Base-by-base conservation (phyloP, 78 protist species). In the Dictyostelium purpureum region DNA sequence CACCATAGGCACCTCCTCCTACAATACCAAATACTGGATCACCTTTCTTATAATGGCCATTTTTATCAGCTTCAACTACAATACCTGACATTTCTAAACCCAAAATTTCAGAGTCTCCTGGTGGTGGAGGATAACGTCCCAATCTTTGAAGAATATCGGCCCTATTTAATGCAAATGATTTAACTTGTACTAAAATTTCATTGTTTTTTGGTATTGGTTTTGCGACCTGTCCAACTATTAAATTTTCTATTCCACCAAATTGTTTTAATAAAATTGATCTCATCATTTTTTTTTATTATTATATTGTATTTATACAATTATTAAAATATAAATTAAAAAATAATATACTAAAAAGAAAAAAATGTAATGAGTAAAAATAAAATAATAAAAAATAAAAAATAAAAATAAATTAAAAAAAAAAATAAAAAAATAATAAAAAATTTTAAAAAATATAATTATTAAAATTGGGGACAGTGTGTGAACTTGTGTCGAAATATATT, bases 41-140 rank as follows among this genome's bases (percentile, higher is more conserved):
- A 75, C 87, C 93, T 2, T 40, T 31, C 14, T 88, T 79, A 47
- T 74, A 88, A 16, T 26, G 24, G 33, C 33, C 71, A 12, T 31
- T 14, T 16, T 7, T 24, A 38, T 35, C 73, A 0, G 14, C 69
- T 24, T 56, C 49, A 14, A 49, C 93, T 3, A 88, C 87, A 0
- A 77, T 63, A 45, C 89, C 80, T 1, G 76, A 69, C 95, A 91
- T 91, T 43, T 93, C 96, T 31, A 93, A 52, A 49, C 96, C 96
- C 6, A 93, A 49, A 2, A 83, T 85, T 14, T 79, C 94, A 47
- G 69, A 28, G n/a, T 87, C 96, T 47, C 96, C 96, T 71, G 88
- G 65, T 33, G 96, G 96, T 66, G 96, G 96, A 16, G 90, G 82
- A 33, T 93, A 93, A 28, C 67, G 51, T n/a, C 96, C 96, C 38